Evolutionary conservation across 1,284 basidiomycete genomes (phyloP).

Genomic region (Cryptococcus jaspeensis): DNA sequence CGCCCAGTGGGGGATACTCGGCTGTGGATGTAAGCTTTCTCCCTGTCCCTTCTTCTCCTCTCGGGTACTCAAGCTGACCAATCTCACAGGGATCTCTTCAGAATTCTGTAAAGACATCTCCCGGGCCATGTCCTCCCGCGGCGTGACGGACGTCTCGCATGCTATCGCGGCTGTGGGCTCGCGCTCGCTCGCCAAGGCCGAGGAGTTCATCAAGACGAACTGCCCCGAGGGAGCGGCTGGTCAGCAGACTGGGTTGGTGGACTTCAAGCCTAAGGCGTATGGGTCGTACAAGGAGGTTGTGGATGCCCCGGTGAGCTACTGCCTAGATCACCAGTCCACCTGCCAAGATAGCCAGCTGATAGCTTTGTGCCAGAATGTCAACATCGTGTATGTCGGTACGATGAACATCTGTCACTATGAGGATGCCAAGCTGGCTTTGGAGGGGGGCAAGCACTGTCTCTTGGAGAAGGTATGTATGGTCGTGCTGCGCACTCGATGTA

Average conservation of each 20-base stretch:
- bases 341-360: not conserved
- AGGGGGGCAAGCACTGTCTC: constrained; percentile 53
- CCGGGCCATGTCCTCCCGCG: constrained; percentile 37
- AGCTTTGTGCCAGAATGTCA: constrained; percentile 37
- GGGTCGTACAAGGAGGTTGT: constrained; percentile 51
- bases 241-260: constrained; percentile 29
- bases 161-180: constrained; percentile 52
- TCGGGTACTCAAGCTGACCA: not conserved
- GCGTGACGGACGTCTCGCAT: constrained; percentile 52
- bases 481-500: not conserved
- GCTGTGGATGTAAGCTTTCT: constrained; percentile 32
- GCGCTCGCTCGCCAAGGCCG: constrained; percentile 43
- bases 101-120: constrained; percentile 52
- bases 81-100: constrained; percentile 37
- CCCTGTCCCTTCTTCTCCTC: not conserved
- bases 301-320: constrained; percentile 36
- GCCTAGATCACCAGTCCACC: too few relatives aligned
- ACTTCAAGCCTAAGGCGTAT: constrained; percentile 28
- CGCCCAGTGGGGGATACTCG: constrained; percentile 37
- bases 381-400: constrained; percentile 56
- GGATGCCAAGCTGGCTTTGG: constrained; percentile 49
- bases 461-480: constrained; percentile 48
- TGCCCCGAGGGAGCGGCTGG: constrained; percentile 37
- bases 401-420: constrained; percentile 54
- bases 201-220: constrained; percentile 46